phyloP scores from a whole-genome alignment of 2,329 filamentous ascomycete genomes.

The Fusarium sp. region DNA sequence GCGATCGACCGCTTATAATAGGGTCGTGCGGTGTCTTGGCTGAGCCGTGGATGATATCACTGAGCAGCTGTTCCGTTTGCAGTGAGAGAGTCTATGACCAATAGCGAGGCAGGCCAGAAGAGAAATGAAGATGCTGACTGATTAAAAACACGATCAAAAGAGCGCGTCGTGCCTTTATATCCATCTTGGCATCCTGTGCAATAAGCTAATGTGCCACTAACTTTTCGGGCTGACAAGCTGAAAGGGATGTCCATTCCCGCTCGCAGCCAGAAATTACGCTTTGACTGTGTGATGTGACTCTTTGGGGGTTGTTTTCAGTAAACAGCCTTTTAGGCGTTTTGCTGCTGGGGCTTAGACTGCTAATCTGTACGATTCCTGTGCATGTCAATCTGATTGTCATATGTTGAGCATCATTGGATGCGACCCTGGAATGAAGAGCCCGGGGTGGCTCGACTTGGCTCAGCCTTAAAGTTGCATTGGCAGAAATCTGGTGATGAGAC shows the following conservation, averaged over 20 bases:
- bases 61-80: not conserved
- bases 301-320: not conserved
- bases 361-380: not conserved
- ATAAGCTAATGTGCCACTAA: not conserved
- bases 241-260: conserved; percentile 5
- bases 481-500: not conserved
- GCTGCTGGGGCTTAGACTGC: conserved; percentile 1
- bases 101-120: not conserved
- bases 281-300: not conserved
- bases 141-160: not conserved
- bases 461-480: conserved; percentile 6
- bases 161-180: conserved; percentile 6
- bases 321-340: conserved; percentile 1
- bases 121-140: conserved; percentile 2
- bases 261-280: conserved; percentile 3
- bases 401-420: not conserved
- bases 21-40: conserved; percentile 14
- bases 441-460: not conserved
- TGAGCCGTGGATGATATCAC: conserved; percentile 26
- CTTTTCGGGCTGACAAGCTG: conserved; percentile 18
- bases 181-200: not conserved
- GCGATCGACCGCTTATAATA: conserved; percentile 27
- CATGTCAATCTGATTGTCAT: conserved; percentile 1
- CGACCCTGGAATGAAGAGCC: not conserved
- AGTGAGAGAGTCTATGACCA: not conserved